Conservation (phyloP, 2,329 filamentous ascomycete genomes). For the Ceratocystis lukuohia region DNA sequence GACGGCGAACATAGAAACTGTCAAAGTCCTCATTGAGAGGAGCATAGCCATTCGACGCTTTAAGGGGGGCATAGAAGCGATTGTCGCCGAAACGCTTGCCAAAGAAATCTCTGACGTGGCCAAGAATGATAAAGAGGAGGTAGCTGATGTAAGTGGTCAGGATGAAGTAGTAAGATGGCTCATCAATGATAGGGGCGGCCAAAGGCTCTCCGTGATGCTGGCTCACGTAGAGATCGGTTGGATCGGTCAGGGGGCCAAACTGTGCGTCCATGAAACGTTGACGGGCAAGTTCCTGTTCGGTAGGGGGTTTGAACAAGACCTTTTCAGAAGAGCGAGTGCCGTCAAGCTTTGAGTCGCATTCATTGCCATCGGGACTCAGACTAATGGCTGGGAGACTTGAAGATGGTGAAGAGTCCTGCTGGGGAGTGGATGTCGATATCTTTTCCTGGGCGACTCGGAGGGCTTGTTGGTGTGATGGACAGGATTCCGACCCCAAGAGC, state of each 20-base stretch:
- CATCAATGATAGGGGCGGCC: slow-evolving; percentile 75
- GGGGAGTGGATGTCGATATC: slow-evolving; percentile 6
- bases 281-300: slow-evolving; percentile 65
- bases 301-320: slow-evolving; percentile 72
- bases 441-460: slow-evolving; percentile 8
- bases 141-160: slow-evolving; percentile 98
- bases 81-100: slow-evolving; percentile 85
- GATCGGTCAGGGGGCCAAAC: slow-evolving; percentile 72
- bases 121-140: slow-evolving; percentile 85
- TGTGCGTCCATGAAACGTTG: slow-evolving; percentile 73
- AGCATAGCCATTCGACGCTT: slow-evolving; percentile 76
- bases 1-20: slow-evolving; percentile 86
- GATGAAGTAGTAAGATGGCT: slow-evolving; percentile 92
- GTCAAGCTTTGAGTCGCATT: slow-evolving; percentile 6
- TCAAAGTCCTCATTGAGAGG: slow-evolving; percentile 97
- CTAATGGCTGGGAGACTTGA: slow-evolving; percentile 17
- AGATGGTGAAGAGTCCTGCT: slow-evolving; percentile 15
- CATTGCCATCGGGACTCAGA: slow-evolving; percentile 13
- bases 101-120: slow-evolving; percentile 93
- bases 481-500: slow-evolving; percentile 10
- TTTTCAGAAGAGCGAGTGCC: slow-evolving; percentile 40
- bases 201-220: slow-evolving; percentile 71
- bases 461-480: slow-evolving; percentile 9
- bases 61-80: slow-evolving; percentile 68
- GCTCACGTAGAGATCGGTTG: slow-evolving; percentile 78